Percentiles rank a stretch among this genome's conserved stretches.
Evolutionary conservation across 352 stramenopile species (phyloP).

Genomic region (Pythium phragmitis): DNA sequence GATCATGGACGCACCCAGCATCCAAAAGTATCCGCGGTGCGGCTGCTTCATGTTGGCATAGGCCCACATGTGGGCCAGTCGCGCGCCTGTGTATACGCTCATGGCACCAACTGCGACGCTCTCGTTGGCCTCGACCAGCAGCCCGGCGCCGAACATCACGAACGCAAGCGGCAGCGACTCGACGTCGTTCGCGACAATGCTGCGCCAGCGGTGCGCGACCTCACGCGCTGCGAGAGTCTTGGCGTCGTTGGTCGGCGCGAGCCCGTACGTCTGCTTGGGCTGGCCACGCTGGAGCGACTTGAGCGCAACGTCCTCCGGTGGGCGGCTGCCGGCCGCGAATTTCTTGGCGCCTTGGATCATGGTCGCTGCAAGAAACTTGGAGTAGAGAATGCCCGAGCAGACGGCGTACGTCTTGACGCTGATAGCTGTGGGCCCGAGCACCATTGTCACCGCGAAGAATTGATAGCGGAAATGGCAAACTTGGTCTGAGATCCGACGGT

Average conservation of each 20-base stretch:
- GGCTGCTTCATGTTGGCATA: conserved; percentile 34
- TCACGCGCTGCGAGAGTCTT: conserved; percentile 38
- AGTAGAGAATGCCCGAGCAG: conserved; percentile 37
- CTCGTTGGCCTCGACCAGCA: conserved; percentile 28
- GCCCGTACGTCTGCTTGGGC: conserved; percentile 43
- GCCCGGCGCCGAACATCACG: conserved; percentile 23
- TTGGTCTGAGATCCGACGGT: not conserved
- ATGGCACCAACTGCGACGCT: conserved; percentile 24
- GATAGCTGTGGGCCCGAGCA: conserved; percentile 22
- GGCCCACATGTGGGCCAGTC: conserved; percentile 34
- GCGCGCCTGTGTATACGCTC: conserved; percentile 34
- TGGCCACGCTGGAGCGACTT: conserved; percentile 24
- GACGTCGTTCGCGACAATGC: conserved; percentile 40
- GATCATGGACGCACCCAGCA: conserved; percentile 24
- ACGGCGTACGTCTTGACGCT: conserved; percentile 30
- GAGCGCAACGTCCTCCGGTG: conserved; percentile 55
- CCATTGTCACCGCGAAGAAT: conserved; percentile 2
- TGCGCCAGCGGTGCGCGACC: conserved; percentile 35
- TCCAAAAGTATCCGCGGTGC: conserved; percentile 26
- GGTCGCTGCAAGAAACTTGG: conserved; percentile 60
- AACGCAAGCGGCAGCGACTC: conserved; percentile 40
- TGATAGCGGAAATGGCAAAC: no score
- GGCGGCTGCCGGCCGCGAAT: conserved; percentile 44
- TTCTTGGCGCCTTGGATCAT: conserved; percentile 53
- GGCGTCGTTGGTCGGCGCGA: conserved; percentile 26